Evolutionary conservation across 805 yeast genomes (phyloP).

Genomic region (Candida sakaeoensis): DNA sequence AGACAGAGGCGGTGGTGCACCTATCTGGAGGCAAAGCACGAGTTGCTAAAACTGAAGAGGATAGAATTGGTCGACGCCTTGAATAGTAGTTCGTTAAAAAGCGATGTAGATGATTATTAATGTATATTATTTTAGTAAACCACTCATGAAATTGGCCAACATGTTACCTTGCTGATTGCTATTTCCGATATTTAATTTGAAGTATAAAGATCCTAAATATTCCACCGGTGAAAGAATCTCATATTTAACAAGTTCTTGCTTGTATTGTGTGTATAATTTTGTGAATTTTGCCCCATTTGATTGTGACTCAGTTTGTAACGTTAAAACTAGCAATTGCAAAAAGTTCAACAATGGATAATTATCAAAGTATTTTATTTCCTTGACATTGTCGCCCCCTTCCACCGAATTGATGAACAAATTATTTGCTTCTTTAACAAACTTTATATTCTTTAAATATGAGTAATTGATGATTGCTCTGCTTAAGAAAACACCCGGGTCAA

Average conservation of each 20-base stretch:
- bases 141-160: constrained; percentile 64
- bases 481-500: constrained; percentile 36
- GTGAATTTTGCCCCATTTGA: constrained; percentile 44
- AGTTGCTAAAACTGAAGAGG: constrained; percentile 52
- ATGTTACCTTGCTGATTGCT: constrained; percentile 38
- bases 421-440: constrained; percentile 45
- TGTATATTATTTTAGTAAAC: constrained; percentile 26
- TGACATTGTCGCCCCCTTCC: constrained; percentile 15
- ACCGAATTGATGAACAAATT: constrained; percentile 20
- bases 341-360: constrained; percentile 55
- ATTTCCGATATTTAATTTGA: constrained; percentile 48
- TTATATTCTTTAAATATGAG: constrained; percentile 60
- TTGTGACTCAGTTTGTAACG: constrained; percentile 48
- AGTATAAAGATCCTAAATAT: constrained; percentile 58
- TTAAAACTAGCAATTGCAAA: constrained; percentile 58
- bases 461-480: constrained; percentile 73
- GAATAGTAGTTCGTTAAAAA: constrained; percentile 49
- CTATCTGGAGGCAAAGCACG: constrained; percentile 62
- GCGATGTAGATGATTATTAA: constrained; percentile 22
- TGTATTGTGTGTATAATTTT: constrained; percentile 51
- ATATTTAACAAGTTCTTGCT: constrained; percentile 25
- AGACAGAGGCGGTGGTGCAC: constrained; percentile 76
- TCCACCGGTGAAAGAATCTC: constrained; percentile 46
- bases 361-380: constrained; percentile 35
- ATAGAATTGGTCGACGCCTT: constrained; percentile 67